phyloP scores from a whole-genome alignment of 306 rosid genomes.

The Gastrolobium bilobum region DNA sequence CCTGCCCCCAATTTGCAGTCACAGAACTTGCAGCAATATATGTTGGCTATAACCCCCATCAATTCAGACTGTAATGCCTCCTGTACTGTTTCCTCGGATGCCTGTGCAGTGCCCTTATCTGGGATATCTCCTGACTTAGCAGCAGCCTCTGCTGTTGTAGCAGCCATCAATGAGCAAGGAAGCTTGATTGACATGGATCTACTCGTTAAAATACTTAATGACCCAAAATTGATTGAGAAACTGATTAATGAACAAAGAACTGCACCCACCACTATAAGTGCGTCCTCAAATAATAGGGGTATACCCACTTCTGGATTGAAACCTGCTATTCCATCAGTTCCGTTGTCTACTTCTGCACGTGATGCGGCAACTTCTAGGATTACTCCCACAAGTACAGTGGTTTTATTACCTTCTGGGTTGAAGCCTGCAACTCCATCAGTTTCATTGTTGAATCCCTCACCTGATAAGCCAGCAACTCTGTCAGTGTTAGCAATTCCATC shows the following conservation, averaged over 20 bases:
- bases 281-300: conserved; percentile 27
- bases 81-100: conserved; percentile 1
- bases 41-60: neutral
- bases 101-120: conserved; percentile 31
- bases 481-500: conserved; percentile 25
- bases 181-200: conserved; percentile 68
- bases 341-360: conserved; percentile 34
- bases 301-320: conserved; percentile 44
- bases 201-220: conserved; percentile 67
- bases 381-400: conserved; percentile 26
- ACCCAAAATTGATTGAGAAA: conserved; percentile 69
- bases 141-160: conserved; percentile 60
- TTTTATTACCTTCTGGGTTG: conserved; percentile 42
- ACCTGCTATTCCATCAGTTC: conserved; percentile 42
- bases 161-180: conserved; percentile 63
- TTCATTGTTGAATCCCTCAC: conserved; percentile 14
- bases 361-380: conserved; percentile 24
- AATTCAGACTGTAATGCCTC: conserved; percentile 29
- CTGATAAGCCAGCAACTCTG: conserved; percentile 28
- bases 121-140: conserved; percentile 50
- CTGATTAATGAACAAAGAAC: conserved; percentile 50
- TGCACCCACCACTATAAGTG: conserved; percentile 24
- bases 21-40: conserved; percentile 41
- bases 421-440: conserved; percentile 31
- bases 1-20: conserved; percentile 40